Base-by-base conservation (phyloP, 805 yeast genomes). In the Kodamaea hsintzibuensis region DNA sequence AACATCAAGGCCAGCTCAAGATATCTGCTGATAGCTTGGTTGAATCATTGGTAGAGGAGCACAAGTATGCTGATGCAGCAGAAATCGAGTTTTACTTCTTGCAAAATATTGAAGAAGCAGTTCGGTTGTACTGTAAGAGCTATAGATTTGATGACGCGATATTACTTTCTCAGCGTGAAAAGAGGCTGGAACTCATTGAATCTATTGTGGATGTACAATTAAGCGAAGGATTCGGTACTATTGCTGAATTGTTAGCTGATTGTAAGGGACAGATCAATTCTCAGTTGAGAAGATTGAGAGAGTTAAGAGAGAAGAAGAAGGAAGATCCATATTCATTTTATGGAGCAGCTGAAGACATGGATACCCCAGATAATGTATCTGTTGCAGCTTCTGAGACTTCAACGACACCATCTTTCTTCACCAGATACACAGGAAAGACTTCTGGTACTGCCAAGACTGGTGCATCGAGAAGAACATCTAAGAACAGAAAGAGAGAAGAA, bases 391-490 rank as follows among this genome's bases (percentile, higher is more conserved):
- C 97, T 0, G 98, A 91, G 68, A 85, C 96, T 0, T 90, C 98
- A 0, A 89, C 96, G 0, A 88, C 89, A 27, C 96, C 93, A 39
- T 91, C 98, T 0, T 90, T 92, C 69, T 89, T 91, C 74, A 95
- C 99, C 0, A 82, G 96, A 66, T 95, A 95, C 69, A 95, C 99
- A 0, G 99, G 98, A 58, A 92, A 93, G 71, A 92, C 98, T 1
- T 79, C 88, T 0, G 97, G 97, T 19, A 95, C 99, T 2, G 98
- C 98, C 3, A 88, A 89, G 66, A 95, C 99, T 0, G 98, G 98
- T 27, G 98, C 95, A 2, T 86, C 97, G 0, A 82, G 99, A 70
- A 82, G 88, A 64, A 92, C 99, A 0, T 82, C 96, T 6, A 95
- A 95, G 73, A 95, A 95, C 70, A 83, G 86, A 60, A 89, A 97